Evolutionary conservation across 495 filamentous ascomycete genomes (phyloP).

Genomic region (Filosporella fistucella): DNA sequence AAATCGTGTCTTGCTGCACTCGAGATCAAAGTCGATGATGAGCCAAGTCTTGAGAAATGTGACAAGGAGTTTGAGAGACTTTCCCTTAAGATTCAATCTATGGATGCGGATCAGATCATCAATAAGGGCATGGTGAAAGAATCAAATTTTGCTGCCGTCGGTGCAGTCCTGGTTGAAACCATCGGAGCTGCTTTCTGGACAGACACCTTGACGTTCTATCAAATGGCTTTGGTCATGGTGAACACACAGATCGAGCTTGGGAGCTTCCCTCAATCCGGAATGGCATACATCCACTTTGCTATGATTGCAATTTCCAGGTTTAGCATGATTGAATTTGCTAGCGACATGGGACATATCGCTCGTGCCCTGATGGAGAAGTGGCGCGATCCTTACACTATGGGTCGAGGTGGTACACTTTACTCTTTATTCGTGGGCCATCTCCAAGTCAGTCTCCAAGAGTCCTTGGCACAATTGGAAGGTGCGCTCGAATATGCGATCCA

Average conservation of each 20-base stretch:
- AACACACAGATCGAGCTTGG: conserved; percentile 61
- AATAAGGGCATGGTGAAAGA: conserved; percentile 27
- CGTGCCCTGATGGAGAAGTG: conserved; percentile 62
- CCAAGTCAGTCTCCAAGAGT: conserved; percentile 54
- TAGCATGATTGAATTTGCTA: conserved; percentile 64
- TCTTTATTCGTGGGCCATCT: conserved; percentile 73
- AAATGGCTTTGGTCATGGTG: conserved; percentile 67
- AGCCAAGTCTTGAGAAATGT: conserved; percentile 68
- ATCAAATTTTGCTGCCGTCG: conserved; percentile 58
- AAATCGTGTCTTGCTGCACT: conserved; percentile 64
- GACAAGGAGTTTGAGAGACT: conserved; percentile 65
- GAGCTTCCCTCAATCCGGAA: conserved; percentile 67
- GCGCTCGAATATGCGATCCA: conserved; percentile 67
- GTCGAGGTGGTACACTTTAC: conserved; percentile 67
- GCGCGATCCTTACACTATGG: conserved; percentile 64
- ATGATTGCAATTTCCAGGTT: conserved; percentile 71
- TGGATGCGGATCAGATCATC: conserved; percentile 20
- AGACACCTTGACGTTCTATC: conserved; percentile 70
- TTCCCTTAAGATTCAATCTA: conserved; percentile 50
- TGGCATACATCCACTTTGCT: conserved; percentile 71
- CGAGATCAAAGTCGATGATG: conserved; percentile 56
- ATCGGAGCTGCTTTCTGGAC: conserved; percentile 81
- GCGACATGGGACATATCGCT: conserved; percentile 58
- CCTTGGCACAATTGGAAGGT: conserved; percentile 57
- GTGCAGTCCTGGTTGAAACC: conserved; percentile 71